Base-by-base conservation (phyloP, 176 grass and related monocot species). In the Cymbopogon citratus region DNA sequence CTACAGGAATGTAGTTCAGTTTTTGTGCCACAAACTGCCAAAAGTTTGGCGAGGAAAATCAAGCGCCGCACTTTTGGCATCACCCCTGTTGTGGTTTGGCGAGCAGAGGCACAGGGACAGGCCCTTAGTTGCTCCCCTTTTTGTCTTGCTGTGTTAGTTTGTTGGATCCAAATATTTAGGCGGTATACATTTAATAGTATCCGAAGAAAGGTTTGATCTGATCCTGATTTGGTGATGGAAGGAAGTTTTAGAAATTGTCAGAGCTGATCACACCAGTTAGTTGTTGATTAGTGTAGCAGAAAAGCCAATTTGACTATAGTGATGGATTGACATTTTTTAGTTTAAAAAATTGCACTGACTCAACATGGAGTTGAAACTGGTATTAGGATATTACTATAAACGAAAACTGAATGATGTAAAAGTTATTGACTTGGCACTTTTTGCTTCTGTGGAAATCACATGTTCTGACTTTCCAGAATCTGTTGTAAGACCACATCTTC, bases 301-400 rank as follows among this genome's bases (percentile, higher is more conserved):
- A 6, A 56, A 13, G 18, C 48, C 18, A 60, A 12, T 69, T 77
- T 77, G 46, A 41, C 5, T 44, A 34, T 5, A 56, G 10, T 34
- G 10, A 45, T 18, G 6, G 46, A 69, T 69, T 19, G 4, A 4
- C 57, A 40, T 75, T 25, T 34, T 62, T 66, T 40, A 16, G 34
- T 39, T 38, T n/a, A n/a, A 83, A 27, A 11, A 11, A 54, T 14
- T 41, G 66, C 61, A 76, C 33, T 31, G 49, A 27, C 1, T 44
- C 16, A 63, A 31, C 6, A 34, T 46, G 28, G 52, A 73, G 25
- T 48, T 12, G 18, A 34, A 63, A 46, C 27, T 25, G 44, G 27
- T 45, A 36, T 67, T 80, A 26, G 19, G 28, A 54, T 56, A 68
- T 69, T 27, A 70, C 15, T 31, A 85, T 13, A 43, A 85, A 39